phyloP scores from a whole-genome alignment of 2,329 filamentous ascomycete species.

The Colletotrichum kahawae region DNA sequence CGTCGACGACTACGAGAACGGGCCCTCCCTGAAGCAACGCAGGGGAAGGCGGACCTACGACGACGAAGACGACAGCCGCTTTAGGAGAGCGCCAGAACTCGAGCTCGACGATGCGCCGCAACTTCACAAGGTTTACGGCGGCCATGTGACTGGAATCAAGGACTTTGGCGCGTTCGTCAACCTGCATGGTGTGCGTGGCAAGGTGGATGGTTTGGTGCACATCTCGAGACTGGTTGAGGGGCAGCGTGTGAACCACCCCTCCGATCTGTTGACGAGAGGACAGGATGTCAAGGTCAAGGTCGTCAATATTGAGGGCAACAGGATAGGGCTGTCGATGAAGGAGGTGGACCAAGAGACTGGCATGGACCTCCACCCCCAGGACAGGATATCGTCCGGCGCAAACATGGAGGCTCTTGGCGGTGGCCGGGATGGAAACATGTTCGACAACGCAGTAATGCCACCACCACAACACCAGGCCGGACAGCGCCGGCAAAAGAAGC shows the following conservation, averaged over 20 bases:
- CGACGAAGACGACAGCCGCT: slow-evolving; percentile 60
- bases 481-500: slow-evolving; percentile 74
- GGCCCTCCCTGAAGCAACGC: slow-evolving; percentile 27
- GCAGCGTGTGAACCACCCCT: slow-evolving; percentile 88
- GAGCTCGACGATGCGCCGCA: slow-evolving; percentile 84
- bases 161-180: slow-evolving; percentile 97
- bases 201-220: slow-evolving; percentile 92
- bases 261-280: slow-evolving; percentile 80
- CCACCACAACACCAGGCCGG: slow-evolving; percentile 38
- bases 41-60: slow-evolving; percentile 45
- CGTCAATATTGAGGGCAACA: slow-evolving; percentile 79
- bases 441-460: slow-evolving; percentile 59
- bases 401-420: slow-evolving; percentile 85
- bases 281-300: slow-evolving; percentile 95
- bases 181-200: slow-evolving; percentile 83
- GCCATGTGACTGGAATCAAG: slow-evolving; percentile 89
- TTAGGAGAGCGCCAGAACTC: slow-evolving; percentile 68
- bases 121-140: slow-evolving; percentile 87
- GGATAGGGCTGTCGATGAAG: slow-evolving; percentile 94
- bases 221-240: slow-evolving; percentile 87
- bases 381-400: slow-evolving; percentile 83
- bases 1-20: slow-evolving; percentile 54
- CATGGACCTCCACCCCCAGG: slow-evolving; percentile 79
- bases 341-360: slow-evolving; percentile 93
- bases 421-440: slow-evolving; percentile 55